Evolutionary conservation across 495 filamentous ascomycete genomes (phyloP), one percentile per base, ranked within the genome.

Genomic region (Lophiotrema nucula): DNA sequence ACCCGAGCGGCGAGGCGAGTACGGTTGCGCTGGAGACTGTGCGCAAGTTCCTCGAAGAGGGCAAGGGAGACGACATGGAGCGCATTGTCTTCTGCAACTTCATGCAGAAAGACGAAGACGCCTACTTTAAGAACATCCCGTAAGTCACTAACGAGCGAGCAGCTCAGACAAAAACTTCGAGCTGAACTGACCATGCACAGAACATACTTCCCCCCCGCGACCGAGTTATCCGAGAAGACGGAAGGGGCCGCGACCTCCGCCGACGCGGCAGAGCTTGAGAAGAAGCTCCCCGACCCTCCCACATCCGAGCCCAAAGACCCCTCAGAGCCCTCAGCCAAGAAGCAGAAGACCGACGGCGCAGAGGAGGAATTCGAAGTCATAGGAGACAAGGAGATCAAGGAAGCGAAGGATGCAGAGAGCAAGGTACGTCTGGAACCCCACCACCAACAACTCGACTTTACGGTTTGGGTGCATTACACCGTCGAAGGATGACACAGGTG

Each of bases 21-120:
- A 65, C 73, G 19, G 76, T 82, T 37, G 93, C 88, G 1, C 70
- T 87, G 48, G 73, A 77, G 28, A 83, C 88, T 11, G 86, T 95
- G 16, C 82, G 85, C 45, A 70, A 75, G 25, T 97, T 90, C 66
- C 66, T 97, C 54, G 81, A 85, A 18, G 69, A 75, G 16, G 71
- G 79, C 13, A 70, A 79, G 21, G 84, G 80, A 19, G 64, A 72
- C 23, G 73, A 69, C 47, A 72, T 97, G 48, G 83, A 90, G 18
- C 80, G 83, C 53, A 80, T 96, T 5, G 76, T 96, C 10, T 91
- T 97, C 72, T 88, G 87, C 62, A 88, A 81, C 23, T 96, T 92
- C 69, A 80, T 86, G 70, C 66, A 67, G 28, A 90, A 92, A 72
- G 92, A 97, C 70, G 80, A 84, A 61, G 62, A 69, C 35, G 87